Evolutionary conservation across 2,329 filamentous ascomycete genomes (phyloP).

Genomic region (Penicillium sp.): DNA sequence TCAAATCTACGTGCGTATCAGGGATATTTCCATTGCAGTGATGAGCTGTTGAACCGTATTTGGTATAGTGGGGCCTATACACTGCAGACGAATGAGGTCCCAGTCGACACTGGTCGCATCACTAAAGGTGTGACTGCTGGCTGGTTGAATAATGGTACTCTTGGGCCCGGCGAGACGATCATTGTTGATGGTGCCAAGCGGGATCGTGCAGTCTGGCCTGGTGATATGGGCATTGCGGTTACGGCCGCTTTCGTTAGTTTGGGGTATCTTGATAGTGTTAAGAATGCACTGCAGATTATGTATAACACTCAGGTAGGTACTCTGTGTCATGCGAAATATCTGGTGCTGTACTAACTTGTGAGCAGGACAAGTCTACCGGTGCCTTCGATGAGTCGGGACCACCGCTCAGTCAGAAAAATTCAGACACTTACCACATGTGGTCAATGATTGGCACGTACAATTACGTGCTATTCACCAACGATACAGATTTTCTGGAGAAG

Average conservation of each 20-base stretch:
- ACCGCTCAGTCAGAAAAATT: slow-evolving; percentile 37
- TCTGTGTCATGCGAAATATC: background rate
- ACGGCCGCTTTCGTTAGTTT: slow-evolving; percentile 49
- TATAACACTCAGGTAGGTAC: slow-evolving; percentile 47
- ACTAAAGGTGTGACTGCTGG: slow-evolving; percentile 33
- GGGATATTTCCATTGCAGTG: slow-evolving; percentile 58
- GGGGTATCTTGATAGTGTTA: slow-evolving; percentile 52
- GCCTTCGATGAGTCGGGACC: slow-evolving; percentile 42
- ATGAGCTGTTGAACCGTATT: slow-evolving; percentile 58
- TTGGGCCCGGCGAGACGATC: slow-evolving; percentile 47
- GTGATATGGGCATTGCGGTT: slow-evolving; percentile 57
- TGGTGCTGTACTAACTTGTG: background rate
- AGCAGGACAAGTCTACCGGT: slow-evolving; percentile 34
- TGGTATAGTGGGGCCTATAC: slow-evolving; percentile 63
- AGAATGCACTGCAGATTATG: slow-evolving; percentile 54
- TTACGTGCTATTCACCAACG: slow-evolving; percentile 61
- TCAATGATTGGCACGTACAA: slow-evolving; percentile 63
- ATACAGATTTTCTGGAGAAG: slow-evolving; percentile 51
- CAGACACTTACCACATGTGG: slow-evolving; percentile 52
- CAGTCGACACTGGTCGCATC: slow-evolving; percentile 42
- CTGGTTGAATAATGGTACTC: slow-evolving; percentile 46
- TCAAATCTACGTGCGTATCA: slow-evolving; percentile 57
- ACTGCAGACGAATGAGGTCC: slow-evolving; percentile 51
- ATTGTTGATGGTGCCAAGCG: slow-evolving; percentile 51
- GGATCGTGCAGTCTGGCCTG: slow-evolving; percentile 51